phyloP scores from a whole-genome alignment of 768 basidiomycete species.

The Lentinus brumalis region DNA sequence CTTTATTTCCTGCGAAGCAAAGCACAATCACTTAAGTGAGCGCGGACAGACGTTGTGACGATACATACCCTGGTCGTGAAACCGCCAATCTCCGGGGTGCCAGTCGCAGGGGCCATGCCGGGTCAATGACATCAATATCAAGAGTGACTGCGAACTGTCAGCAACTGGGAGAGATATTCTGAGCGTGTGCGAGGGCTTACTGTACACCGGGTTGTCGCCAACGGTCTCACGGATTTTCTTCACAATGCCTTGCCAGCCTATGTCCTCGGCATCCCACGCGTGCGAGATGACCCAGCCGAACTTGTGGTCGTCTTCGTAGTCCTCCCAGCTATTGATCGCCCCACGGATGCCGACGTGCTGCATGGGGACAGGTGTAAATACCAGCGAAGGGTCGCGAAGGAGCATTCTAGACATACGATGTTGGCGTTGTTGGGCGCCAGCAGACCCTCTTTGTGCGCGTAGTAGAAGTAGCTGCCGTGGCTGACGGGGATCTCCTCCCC shows the following conservation, averaged over 20 bases:
- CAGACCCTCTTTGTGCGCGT: slow-evolving; percentile 35
- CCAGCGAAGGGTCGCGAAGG: not conserved
- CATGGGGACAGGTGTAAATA: too few species aligned
- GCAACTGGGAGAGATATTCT: not conserved
- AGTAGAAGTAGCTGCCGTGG: slow-evolving; percentile 38
- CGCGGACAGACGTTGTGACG: not conserved
- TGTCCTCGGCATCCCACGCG: slow-evolving; percentile 37
- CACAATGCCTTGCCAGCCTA: slow-evolving; percentile 35
- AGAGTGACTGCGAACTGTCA: slow-evolving; percentile 14
- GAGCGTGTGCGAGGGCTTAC: slow-evolving; percentile 12
- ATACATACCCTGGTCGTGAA: slow-evolving; percentile 32
- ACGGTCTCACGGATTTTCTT: slow-evolving; percentile 35
- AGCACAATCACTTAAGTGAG: not conserved
- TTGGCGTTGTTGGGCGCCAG: slow-evolving; percentile 34
- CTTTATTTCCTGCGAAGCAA: slow-evolving; percentile 31
- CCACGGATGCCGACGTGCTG: slow-evolving; percentile 36
- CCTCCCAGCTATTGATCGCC: slow-evolving; percentile 29
- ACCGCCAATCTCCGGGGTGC: slow-evolving; percentile 37
- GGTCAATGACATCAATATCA: slow-evolving; percentile 26
- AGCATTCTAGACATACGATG: slow-evolving; percentile 24
- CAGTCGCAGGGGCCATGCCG: slow-evolving; percentile 25
- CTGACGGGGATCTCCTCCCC: slow-evolving; percentile 33
- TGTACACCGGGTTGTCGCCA: slow-evolving; percentile 37
- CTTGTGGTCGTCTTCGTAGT: slow-evolving; percentile 33
- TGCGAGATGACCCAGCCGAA: slow-evolving; percentile 36